Evolutionary conservation across 345 rosid genomes (phyloP).

Genomic region (Clarkia xantiana): DNA sequence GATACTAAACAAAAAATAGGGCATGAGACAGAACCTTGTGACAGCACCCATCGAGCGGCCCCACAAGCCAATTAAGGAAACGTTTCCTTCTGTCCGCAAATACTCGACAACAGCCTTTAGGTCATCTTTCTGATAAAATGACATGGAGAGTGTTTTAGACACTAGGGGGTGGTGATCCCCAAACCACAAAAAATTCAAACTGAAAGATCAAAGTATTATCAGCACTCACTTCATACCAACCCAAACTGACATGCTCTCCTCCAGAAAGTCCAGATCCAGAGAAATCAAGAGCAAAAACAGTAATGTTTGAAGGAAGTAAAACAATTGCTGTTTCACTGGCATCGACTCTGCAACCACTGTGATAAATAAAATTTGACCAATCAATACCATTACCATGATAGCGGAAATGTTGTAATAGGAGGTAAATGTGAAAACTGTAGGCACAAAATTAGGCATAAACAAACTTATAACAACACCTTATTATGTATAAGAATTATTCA

Average conservation of each 20-base stretch:
- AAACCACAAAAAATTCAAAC: background rate
- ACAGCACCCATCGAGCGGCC: slow-evolving; percentile 49
- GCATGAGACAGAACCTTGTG: slow-evolving; percentile 20
- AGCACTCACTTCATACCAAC: slow-evolving; percentile 32
- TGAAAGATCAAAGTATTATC: background rate
- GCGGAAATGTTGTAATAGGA: no score
- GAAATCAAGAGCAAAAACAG: slow-evolving; percentile 39
- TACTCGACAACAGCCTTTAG: slow-evolving; percentile 31
- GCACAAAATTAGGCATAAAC: no score
- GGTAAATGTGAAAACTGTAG: no score
- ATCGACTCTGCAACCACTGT: slow-evolving; percentile 44
- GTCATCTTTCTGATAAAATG: slow-evolving; percentile 27
- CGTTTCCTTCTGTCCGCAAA: slow-evolving; percentile 27
- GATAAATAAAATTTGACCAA: background rate
- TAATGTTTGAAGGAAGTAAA: slow-evolving; percentile 32
- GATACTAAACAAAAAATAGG: slow-evolving; percentile 14
- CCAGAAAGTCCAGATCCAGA: slow-evolving; percentile 45
- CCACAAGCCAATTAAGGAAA: slow-evolving; percentile 36
- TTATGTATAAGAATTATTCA: no score
- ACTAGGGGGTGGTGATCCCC: background rate
- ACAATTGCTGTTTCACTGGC: slow-evolving; percentile 40
- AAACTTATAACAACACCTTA: no score
- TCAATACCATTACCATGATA: background rate
- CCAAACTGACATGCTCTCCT: slow-evolving; percentile 34
- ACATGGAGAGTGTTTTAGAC: background rate